phyloP scores from a whole-genome alignment of 1,139 yeast genomes.

The Suhomyces bokatorum region DNA sequence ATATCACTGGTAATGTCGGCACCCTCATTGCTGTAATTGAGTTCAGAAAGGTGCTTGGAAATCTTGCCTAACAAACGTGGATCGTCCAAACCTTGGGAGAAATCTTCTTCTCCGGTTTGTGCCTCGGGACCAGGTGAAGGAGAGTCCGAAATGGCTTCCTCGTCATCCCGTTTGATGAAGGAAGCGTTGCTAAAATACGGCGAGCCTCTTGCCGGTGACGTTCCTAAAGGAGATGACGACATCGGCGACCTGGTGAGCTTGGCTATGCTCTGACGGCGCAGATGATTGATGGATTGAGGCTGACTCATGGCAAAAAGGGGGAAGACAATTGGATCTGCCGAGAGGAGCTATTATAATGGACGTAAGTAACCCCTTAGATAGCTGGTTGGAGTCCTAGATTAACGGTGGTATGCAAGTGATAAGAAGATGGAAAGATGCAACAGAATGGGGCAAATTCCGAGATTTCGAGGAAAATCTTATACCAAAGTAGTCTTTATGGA shows the following conservation, averaged over 20 bases:
- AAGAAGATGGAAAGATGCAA: too few species aligned
- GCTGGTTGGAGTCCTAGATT: too few species aligned
- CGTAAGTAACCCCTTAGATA: neutral
- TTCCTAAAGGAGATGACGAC: constrained; percentile 13
- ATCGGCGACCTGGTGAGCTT: constrained; percentile 17
- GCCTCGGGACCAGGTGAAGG: constrained; percentile 11
- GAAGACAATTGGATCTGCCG: neutral
- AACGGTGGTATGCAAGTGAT: too few species aligned
- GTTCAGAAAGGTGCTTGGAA: constrained; percentile 31
- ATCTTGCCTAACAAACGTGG: constrained; percentile 27
- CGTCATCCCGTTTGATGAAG: constrained; percentile 11
- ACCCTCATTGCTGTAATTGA: constrained; percentile 19
- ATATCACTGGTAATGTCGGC: constrained; percentile 27
- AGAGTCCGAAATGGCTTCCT: constrained; percentile 12
- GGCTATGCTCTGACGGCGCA: constrained; percentile 16
- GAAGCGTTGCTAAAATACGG: constrained; percentile 8
- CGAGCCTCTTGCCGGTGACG: constrained; percentile 8
- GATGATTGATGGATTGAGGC: constrained; percentile 8
- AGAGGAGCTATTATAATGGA: too few species aligned
- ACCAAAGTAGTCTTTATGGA: too few species aligned
- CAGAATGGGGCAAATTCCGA: too few species aligned
- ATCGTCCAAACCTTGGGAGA: constrained; percentile 26
- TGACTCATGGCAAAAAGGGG: constrained; percentile 6
- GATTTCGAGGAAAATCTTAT: too few species aligned
- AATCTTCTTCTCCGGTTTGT: constrained; percentile 15